Evolutionary conservation across 139 green algal genomes (phyloP), one percentile per base, ranked within the genome.

Genomic region (Micractinium sp.): DNA sequence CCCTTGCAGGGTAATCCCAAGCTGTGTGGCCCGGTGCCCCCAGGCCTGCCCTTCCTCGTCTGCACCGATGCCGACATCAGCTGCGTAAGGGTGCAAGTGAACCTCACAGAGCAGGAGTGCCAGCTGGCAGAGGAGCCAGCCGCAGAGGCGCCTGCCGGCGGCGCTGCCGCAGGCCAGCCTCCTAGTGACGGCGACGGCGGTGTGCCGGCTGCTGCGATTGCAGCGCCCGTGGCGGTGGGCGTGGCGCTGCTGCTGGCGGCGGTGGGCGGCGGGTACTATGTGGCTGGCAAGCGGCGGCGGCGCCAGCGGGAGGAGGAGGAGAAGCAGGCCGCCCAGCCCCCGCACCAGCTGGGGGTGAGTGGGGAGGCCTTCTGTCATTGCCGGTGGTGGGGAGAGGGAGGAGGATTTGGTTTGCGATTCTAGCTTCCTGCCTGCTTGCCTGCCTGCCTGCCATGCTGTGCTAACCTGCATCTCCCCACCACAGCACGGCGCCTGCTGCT

Each of bases 11-110:
- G 47, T 9, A 56, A 92, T 63, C 36, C 89, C 7, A 15, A 39
- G 23, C 61, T 92, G 61, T 92, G 89, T 63, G 85, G 76, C n/a
- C 76, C 76, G 12, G 18, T 90, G 36, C 89, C 89, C 2, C 13
- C 38, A n/a, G 41, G 56, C 66, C 38, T 86, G 25, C 61, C 85
- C 33, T 92, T 92, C 77, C 27, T 22, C 2, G 31, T 81, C 27
- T 88, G 69, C 85, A 82, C 71, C 0, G 71, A 82, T 35, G 29
- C 31, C 35, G 85, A 81, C 41, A 38, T 81, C 23, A 82, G 47
- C 41, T 81, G 71, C 85, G 27, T 81, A 29, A 47, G 31, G 2
- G 2, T 56, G 29, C 69, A 53, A n/a, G 69, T 71, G 0, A 61
- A 47, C 15, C 82, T 87, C 36, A 25, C 61, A 25, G 82, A 87